Conservation (phyloP, 106 monocot genomes). For the Apostasia ramifera region DNA sequence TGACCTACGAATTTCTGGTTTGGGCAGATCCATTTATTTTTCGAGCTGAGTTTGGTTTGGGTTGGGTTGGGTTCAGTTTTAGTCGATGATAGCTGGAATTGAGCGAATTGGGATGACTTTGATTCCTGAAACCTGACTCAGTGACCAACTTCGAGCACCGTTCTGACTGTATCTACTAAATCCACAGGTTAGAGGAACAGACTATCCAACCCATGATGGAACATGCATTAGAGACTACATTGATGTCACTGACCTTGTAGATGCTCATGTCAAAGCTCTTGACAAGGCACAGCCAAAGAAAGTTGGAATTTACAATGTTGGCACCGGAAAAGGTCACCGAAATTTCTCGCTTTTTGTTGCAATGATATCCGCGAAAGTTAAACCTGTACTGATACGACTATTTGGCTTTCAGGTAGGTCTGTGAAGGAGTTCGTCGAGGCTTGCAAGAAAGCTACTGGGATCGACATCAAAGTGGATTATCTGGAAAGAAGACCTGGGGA, state of each 20-base stretch:
- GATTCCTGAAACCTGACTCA: too few relatives aligned
- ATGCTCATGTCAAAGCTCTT: conserved; percentile 36
- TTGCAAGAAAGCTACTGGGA: conserved; percentile 21
- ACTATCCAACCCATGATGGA: conserved; percentile 25
- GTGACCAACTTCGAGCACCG: too few relatives aligned
- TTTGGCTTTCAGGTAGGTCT: conserved; percentile 16
- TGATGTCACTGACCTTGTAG: conserved; percentile 33
- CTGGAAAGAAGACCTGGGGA: conserved; percentile 13
- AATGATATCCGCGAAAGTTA: background rate
- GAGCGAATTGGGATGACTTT: too few relatives aligned
- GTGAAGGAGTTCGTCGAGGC: conserved; percentile 20
- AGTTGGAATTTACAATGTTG: conserved; percentile 34
- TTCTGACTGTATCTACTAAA: background rate
- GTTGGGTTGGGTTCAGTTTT: too few relatives aligned
- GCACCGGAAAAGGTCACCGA: conserved; percentile 27
- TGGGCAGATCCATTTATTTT: too few relatives aligned
- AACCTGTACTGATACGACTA: background rate
- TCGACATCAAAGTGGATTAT: conserved; percentile 14
- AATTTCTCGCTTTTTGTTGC: background rate
- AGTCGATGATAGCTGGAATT: too few relatives aligned
- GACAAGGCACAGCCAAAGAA: conserved; percentile 18
- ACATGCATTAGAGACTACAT: conserved; percentile 36
- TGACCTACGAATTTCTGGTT: too few relatives aligned
- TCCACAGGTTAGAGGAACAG: conserved; percentile 31
- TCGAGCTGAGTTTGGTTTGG: too few relatives aligned